Conservation (phyloP, 495 filamentous ascomycete genomes). For the Aspergillus mulundensis region DNA sequence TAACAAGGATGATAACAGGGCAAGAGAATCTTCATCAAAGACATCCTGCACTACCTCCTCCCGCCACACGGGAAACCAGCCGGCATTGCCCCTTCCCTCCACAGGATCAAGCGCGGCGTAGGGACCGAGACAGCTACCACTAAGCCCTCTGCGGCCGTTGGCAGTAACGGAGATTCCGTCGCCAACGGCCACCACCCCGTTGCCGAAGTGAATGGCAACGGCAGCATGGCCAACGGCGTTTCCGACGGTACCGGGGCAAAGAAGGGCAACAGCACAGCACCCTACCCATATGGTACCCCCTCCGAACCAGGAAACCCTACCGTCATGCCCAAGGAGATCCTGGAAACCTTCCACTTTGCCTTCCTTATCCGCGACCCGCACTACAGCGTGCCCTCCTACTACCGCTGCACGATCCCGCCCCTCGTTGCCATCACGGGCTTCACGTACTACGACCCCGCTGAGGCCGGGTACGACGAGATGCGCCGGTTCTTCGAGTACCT, state of each 20-base stretch:
- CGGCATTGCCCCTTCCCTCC: constrained; percentile 70
- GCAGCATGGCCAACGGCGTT: not conserved
- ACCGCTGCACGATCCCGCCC: constrained; percentile 91
- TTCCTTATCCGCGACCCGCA: constrained; percentile 95
- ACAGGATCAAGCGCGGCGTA: constrained; percentile 57
- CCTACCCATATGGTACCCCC: constrained; percentile 55
- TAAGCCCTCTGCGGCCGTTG: constrained; percentile 18
- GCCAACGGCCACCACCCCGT: constrained; percentile 27
- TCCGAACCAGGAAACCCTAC: constrained; percentile 71
- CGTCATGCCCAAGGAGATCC: constrained; percentile 64
- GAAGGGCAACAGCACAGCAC: constrained; percentile 24
- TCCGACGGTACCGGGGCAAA: constrained; percentile 2
- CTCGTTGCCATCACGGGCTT: constrained; percentile 78
- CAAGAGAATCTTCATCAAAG: constrained; percentile 96
- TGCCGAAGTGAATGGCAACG: not conserved
- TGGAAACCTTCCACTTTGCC: constrained; percentile 83
- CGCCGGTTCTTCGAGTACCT: constrained; percentile 83
- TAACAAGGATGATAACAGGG: constrained; percentile 35
- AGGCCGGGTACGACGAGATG: constrained; percentile 88
- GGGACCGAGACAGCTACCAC: constrained; percentile 41
- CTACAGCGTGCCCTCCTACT: constrained; percentile 83
- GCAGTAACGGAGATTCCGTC: not conserved
- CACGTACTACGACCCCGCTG: constrained; percentile 73
- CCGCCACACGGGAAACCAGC: constrained; percentile 66
- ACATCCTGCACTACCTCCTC: constrained; percentile 86